Evolutionary conservation across 495 filamentous ascomycete genomes (phyloP).

Genomic region (Parathielavia appendiculata): DNA sequence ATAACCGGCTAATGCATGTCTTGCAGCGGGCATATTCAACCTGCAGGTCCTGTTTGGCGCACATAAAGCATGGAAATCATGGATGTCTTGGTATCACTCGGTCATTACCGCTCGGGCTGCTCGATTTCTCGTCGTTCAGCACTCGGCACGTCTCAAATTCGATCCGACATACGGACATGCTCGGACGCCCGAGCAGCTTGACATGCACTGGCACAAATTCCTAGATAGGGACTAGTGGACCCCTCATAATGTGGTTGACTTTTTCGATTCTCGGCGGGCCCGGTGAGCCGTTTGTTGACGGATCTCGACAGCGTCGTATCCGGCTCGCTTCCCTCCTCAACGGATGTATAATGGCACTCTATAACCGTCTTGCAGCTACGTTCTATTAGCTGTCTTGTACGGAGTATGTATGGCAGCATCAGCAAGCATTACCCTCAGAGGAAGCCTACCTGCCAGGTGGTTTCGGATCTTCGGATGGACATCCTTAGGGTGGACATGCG

Average conservation of each 20-base stretch:
- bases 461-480: conserved; percentile 30
- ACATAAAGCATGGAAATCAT: too few relatives aligned
- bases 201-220: neutral
- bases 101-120: neutral
- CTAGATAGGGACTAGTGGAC: neutral
- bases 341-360: conserved; percentile 4
- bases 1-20: neutral
- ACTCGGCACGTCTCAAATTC: neutral
- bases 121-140: too few relatives aligned
- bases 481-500: conserved; percentile 16
- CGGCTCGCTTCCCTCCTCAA: conserved; percentile 18
- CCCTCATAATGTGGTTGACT: neutral
- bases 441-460: conserved; percentile 10
- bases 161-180: neutral
- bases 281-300: conserved; percentile 5
- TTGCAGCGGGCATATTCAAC: conserved; percentile 16
- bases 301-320: conserved; percentile 12
- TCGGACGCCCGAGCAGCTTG: neutral
- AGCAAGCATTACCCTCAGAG: neutral
- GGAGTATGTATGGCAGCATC: neutral
- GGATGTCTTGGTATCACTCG: neutral
- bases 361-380: neutral
- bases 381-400: neutral
- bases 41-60: conserved; percentile 3
- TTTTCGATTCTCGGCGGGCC: neutral